These are phyloP conservation scores for Colletotrichum liriopes DNA, from an alignment of 2,329 filamentous ascomycete species.

Conservation along the genomic window DNA sequence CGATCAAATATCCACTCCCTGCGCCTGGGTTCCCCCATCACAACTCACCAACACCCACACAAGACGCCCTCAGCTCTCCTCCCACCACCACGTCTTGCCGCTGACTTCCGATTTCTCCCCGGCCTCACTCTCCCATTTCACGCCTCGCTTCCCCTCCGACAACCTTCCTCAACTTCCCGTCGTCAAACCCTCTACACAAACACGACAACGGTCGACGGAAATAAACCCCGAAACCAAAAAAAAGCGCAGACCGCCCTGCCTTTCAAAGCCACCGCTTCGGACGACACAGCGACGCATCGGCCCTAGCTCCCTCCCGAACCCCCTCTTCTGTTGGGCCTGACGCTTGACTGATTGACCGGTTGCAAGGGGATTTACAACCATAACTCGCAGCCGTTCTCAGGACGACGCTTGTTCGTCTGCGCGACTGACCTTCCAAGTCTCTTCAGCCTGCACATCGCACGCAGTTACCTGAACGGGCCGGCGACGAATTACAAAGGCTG, in stretches of 20 bases:
- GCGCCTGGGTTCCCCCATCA: constrained; percentile 15
- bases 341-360: constrained; percentile 10
- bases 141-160: background rate
- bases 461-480: background rate
- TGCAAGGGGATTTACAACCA: constrained; percentile 5
- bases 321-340: constrained; percentile 30
- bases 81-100: constrained; percentile 26
- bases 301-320: constrained; percentile 33
- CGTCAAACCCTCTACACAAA: background rate
- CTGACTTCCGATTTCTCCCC: constrained; percentile 31
- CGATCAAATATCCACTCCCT: constrained; percentile 37
- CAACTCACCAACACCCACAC: constrained; percentile 30
- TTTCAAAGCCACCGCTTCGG: constrained; percentile 31
- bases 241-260: constrained; percentile 31
- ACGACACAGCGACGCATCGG: constrained; percentile 32
- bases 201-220: background rate
- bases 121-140: constrained; percentile 8
- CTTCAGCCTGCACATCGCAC: background rate
- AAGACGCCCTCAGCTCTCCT: constrained; percentile 21
- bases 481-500: background rate
- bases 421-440: background rate
- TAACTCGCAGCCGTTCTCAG: background rate
- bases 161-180: background rate
- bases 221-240: background rate
- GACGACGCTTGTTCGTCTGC: background rate